Conservation (phyloP, 2,329 filamentous ascomycete genomes). For the Ophioceras dolichostomum region DNA sequence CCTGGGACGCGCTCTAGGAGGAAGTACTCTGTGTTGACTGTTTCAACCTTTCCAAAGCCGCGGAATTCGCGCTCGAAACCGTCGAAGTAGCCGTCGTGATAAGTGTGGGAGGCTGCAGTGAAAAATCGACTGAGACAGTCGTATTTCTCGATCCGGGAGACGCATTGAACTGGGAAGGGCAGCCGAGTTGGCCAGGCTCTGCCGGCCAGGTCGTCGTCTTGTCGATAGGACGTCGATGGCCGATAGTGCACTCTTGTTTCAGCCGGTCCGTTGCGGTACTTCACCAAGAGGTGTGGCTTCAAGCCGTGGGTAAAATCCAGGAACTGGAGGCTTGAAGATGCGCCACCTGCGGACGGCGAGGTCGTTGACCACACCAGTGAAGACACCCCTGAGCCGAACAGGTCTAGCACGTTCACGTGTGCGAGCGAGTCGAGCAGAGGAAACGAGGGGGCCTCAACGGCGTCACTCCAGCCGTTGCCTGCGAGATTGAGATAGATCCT, state of each 20-base stretch:
- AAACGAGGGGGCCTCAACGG: conserved; percentile 2
- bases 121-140: conserved; percentile 4
- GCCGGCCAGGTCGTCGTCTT: conserved; percentile 9
- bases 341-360: neutral
- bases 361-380: conserved; percentile 10
- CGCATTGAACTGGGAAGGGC: conserved; percentile 16
- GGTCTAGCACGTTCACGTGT: conserved; percentile 9
- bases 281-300: conserved; percentile 13
- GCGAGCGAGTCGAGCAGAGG: conserved; percentile 2
- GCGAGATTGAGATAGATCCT: conserved; percentile 11
- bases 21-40: neutral
- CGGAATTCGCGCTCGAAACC: conserved; percentile 14
- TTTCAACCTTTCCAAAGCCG: conserved; percentile 18
- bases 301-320: conserved; percentile 9
- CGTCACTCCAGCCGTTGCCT: conserved; percentile 9
- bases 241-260: conserved; percentile 10
- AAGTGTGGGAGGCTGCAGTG: conserved; percentile 5
- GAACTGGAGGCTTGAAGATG: conserved; percentile 9
- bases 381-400: conserved; percentile 10
- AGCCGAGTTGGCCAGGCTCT: conserved; percentile 14
- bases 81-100: conserved; percentile 17
- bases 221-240: conserved; percentile 13
- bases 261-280: conserved; percentile 10
- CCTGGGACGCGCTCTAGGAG: neutral
- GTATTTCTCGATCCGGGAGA: conserved; percentile 4